Percentiles rank a stretch among this genome's conserved stretches.
phyloP scores from a whole-genome alignment of 106 monocot species.

The Allium fistulosum region DNA sequence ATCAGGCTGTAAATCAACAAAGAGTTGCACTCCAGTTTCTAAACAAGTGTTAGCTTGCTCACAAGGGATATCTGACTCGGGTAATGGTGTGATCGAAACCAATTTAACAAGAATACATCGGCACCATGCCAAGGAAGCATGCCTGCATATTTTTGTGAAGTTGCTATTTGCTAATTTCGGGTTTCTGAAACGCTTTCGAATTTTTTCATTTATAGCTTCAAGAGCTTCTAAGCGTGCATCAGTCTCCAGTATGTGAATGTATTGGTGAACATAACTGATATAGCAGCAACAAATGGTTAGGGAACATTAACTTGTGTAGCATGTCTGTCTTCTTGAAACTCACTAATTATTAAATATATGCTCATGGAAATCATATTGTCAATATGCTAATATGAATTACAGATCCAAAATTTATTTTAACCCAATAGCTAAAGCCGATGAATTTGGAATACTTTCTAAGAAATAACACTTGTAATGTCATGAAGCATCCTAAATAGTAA shows the following conservation, averaged over 20 bases:
- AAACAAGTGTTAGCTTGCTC: conserved; percentile 14
- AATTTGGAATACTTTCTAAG: too few species aligned
- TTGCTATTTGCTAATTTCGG: conserved; percentile 68
- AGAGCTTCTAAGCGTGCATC: conserved; percentile 54
- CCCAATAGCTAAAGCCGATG: too few species aligned
- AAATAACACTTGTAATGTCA: too few species aligned
- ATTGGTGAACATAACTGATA: conserved; percentile 72
- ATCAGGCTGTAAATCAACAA: conserved; percentile 76
- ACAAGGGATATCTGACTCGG: conserved; percentile 14
- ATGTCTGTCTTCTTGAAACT: too few species aligned
- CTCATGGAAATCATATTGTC: too few species aligned
- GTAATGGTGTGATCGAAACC: conserved; percentile 60
- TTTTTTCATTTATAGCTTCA: conserved; percentile 89
- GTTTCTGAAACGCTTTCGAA: conserved; percentile 87
- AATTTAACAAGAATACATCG: conserved; percentile 67
- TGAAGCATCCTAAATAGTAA: too few species aligned
- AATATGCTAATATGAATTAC: too few species aligned
- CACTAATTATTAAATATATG: too few species aligned
- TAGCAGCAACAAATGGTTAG: background rate
- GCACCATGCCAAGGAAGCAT: conserved; percentile 94
- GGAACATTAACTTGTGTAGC: too few species aligned
- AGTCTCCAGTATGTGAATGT: conserved; percentile 67
- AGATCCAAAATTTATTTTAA: too few species aligned
- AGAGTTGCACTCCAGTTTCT: conserved; percentile 43
- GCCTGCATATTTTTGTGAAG: conserved; percentile 66